Evolutionary conservation across 768 basidiomycete genomes (phyloP), one percentile per base, ranked within the genome.

Genomic region (Galerina sulciceps): DNA sequence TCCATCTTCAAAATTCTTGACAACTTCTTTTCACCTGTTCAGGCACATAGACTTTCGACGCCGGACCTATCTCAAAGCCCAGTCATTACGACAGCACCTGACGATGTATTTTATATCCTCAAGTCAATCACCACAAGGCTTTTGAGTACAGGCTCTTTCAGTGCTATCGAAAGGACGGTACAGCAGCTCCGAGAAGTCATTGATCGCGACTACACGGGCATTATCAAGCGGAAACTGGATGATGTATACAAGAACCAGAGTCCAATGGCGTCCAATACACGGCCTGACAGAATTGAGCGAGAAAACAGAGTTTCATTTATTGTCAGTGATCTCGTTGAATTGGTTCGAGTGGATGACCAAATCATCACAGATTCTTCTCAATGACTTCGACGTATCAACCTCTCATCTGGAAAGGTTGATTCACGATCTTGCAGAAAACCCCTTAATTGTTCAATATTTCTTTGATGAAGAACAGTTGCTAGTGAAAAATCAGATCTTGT

Each of bases 101-200:
- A 99, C 71, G 97, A 99, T 65, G 91, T 90, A 1, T 99, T 99
- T 76, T 99, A 97, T 74, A 89, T 99, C 57, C 79, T 99, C 58
- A 98, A 97, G 72, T 81, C 87, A 6, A 88, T 96, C 2, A 79
- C 95, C 4, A 79, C 85, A 17, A 85, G 97, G 10, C 74, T 94
- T 34, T 69, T 97, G 15, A 89, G 91, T 0, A 90, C 91, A 0
- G 94, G 93, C 0, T 89, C 89, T 2, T 61, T 86, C 3, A 68
- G 71, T 5, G 84, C 82, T 2, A 79, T 93, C 2, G 78, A 84
- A 58, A 79, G 76, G 23, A 87, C 87, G 52, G 75, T 88, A 2
- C 81, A 82, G 13, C 85, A 82, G 44, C 76, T 97, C 15, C 81
- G 83, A 50, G 88, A 89, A 15, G 80, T 91, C 45, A 80, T 99